Conservation (phyloP, 2,329 filamentous ascomycete genomes). For the Chalara sp. region DNA sequence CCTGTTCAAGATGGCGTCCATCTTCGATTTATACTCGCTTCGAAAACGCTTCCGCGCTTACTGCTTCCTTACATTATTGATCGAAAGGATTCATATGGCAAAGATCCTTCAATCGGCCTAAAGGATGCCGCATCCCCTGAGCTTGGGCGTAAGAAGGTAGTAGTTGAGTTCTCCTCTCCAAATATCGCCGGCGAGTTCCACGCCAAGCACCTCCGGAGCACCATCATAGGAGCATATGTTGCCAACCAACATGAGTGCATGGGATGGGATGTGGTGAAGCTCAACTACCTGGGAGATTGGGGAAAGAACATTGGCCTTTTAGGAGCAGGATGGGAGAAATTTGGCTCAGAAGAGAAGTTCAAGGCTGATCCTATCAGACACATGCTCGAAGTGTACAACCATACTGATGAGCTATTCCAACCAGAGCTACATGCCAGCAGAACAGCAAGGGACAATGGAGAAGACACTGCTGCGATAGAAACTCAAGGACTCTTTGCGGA, state of each 20-base stretch:
- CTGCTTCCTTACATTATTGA: conserved; percentile 53
- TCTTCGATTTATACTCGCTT: conserved; percentile 39
- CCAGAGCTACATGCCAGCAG: conserved; percentile 38
- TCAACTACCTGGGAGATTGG: conserved; percentile 8
- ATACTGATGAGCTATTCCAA: conserved; percentile 50
- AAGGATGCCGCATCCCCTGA: conserved; percentile 39
- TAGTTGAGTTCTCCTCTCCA: conserved; percentile 60
- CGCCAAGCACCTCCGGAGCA: conserved; percentile 57
- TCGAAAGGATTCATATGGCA: conserved; percentile 49
- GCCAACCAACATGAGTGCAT: conserved; percentile 3
- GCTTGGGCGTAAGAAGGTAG: conserved; percentile 32
- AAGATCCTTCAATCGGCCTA: conserved; percentile 52
- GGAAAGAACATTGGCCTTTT: conserved; percentile 54
- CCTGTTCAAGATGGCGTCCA: not conserved
- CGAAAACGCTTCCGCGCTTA: conserved; percentile 46
- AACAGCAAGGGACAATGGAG: conserved; percentile 27
- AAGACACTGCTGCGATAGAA: conserved; percentile 40
- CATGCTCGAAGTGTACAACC: conserved; percentile 59
- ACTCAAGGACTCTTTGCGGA: conserved; percentile 41
- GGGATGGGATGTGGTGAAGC: conserved; percentile 4
- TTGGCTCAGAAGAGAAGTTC: conserved; percentile 36
- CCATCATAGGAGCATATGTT: conserved; percentile 51
- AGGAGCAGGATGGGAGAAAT: conserved; percentile 55
- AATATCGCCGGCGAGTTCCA: conserved; percentile 65
- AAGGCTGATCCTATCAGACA: conserved; percentile 51